phyloP scores from a whole-genome alignment of 306 rosid species.

The Aeschynomene evenia region DNA sequence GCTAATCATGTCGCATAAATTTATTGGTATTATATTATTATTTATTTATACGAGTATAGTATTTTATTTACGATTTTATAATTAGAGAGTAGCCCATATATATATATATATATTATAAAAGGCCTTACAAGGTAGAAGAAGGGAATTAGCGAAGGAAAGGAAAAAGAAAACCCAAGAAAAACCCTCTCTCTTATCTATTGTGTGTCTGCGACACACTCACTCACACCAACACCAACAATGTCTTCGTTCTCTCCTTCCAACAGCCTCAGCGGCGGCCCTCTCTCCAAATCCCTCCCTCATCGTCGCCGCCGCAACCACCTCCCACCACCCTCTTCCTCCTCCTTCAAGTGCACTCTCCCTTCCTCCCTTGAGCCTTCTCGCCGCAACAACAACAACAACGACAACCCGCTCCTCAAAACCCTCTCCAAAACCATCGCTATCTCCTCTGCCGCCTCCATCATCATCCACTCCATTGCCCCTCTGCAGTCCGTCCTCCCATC shows the following conservation, averaged over 20 bases:
- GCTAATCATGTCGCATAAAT: too few relatives aligned
- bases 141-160: background rate
- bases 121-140: too few relatives aligned
- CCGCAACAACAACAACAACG: background rate
- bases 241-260: constrained; percentile 59
- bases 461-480: constrained; percentile 34
- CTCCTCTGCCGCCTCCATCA: constrained; percentile 61
- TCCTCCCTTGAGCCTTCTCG: constrained; percentile 36
- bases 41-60: too few relatives aligned
- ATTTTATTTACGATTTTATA: too few relatives aligned
- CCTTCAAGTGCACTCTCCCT: constrained; percentile 32
- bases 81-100: too few relatives aligned
- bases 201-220: background rate
- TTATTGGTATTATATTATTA: too few relatives aligned
- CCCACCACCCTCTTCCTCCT: constrained; percentile 27
- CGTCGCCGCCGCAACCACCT: constrained; percentile 35
- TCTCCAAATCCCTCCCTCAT: constrained; percentile 32
- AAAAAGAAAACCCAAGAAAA: constrained; percentile 43
- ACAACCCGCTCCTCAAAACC: constrained; percentile 37
- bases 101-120: too few relatives aligned
- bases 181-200: constrained; percentile 16
- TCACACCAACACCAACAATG: constrained; percentile 28
- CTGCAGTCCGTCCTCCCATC: constrained; percentile 16
- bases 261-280: constrained; percentile 37
- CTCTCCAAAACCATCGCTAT: constrained; percentile 53